Evolutionary conservation across 352 stramenopile genomes (phyloP), one percentile per base, ranked within the genome.

Genomic region (Phytophthora macrochlamydospora): DNA sequence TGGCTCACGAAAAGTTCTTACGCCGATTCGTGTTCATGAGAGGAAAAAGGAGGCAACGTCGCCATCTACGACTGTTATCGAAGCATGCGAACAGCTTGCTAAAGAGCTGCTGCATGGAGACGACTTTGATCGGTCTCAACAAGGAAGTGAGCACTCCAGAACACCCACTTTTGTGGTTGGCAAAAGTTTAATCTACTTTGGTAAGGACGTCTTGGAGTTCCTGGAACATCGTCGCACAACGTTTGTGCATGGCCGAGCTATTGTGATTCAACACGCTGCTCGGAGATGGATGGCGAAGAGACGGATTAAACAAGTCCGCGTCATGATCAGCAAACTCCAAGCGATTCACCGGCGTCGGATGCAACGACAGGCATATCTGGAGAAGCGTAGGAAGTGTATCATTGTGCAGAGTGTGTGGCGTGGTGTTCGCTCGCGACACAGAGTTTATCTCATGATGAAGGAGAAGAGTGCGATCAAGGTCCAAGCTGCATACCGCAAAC

Each of bases 171-270:
- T 92, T 48, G 84, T 94, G 2, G 76, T 95, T 1, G 86, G 88
- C 11, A 95, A 94, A 62, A 98, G 83, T 11, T 83, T 95, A 28
- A 87, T 98, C 6, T 99, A 98, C 80, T 98, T 98, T 73, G 88
- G 90, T 46, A 92, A 96, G 51, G 92, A 96, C 40, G 91, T 97
- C 24, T 69, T 98, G 14, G 96, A 99, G 74, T 86, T 79, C 59
- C 75, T 98, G 12, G 94, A 98, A 59, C 78, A 87, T 37, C 72
- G 76, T 12, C 79, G 87, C 29, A 91, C 85, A 3, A 73, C 79
- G 1, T 93, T 93, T 11, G 77, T 93, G 32, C 80, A 93, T 45
- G 80, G 89, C 31, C 75, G 81, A 43, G 87, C 87, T 5, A 67
- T 87, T 33, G 61, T 78, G 33, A 89, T 95, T 45, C 87, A 95